Evolutionary conservation across 345 rosid genomes (phyloP).

Genomic region (Balakata baccata): DNA sequence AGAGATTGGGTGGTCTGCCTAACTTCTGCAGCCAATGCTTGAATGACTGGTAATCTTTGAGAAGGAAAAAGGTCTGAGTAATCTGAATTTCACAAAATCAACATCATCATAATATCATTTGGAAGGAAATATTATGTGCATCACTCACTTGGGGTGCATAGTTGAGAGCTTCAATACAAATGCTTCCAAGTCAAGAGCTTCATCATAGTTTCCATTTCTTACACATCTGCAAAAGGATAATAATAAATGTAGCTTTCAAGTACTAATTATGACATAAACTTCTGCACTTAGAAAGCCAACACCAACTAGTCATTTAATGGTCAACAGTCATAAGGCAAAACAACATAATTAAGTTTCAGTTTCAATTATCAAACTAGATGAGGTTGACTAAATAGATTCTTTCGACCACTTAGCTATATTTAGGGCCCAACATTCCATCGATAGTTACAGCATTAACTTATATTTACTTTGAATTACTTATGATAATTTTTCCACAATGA

Average conservation of each 20-base stretch:
- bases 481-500: neutral
- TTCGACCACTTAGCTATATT: neutral
- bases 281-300: neutral
- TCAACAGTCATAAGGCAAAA: neutral
- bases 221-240: slow-evolving; percentile 66
- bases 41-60: slow-evolving; percentile 77
- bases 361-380: neutral
- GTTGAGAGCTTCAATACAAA: slow-evolving; percentile 84
- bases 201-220: slow-evolving; percentile 93
- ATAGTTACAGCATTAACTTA: neutral
- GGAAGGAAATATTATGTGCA: slow-evolving; percentile 14
- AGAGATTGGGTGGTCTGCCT: slow-evolving; percentile 92
- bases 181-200: slow-evolving; percentile 96
- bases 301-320: neutral
- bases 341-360: neutral
- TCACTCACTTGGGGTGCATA: slow-evolving; percentile 94
- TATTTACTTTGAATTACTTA: neutral
- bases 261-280: neutral
- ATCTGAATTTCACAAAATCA: slow-evolving; percentile 20
- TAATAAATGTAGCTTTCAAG: slow-evolving; percentile 6
- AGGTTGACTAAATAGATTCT: neutral
- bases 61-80: slow-evolving; percentile 18
- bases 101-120: slow-evolving; percentile 4
- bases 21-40: slow-evolving; percentile 84
- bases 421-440: neutral